Base-by-base conservation (phyloP, 2,329 filamentous ascomycete species). In the Xylariaceae sp. region DNA sequence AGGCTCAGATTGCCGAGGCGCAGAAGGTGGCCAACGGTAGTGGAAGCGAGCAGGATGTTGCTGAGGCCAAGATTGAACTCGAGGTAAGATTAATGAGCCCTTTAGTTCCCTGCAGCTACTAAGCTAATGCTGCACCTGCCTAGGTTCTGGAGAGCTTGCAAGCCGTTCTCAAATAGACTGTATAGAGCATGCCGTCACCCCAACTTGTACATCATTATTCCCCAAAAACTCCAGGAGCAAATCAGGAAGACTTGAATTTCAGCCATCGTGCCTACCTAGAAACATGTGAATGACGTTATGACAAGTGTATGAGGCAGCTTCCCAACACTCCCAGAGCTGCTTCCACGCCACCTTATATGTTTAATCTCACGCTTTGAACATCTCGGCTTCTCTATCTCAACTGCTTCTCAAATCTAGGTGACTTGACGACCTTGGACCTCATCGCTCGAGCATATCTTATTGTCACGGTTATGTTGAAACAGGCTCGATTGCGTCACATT, bases 21-120 rank as follows among this genome's bases (percentile, higher is more conserved):
- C 90, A 96, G 78, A 97, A 97, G 86, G 87, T 97, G 70, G 91
- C 87, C 66, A 85, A 77, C 73, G 94, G 94, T 69, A 85, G 80
- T 70, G 94, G 93, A 69, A 97, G 90, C 75, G 94, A 97, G 84
- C 87, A 91, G 78, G 94, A 97, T 70, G 89, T 97, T 76, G 93
- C 93, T 61, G 94, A 99, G 85, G 94, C 94, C 63, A 97, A 97
- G 85, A 93, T 99, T 73, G 93, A 97, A 83, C 78, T 99, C 65
- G 94, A 99, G 90, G 93, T 96, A 76, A 71, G 72, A 17, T 31
- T 34, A 10, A 40, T 39, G 44, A 41, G 45, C 41, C 55, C 16
- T 49, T 40, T 31, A 11, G n/a, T 28, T 10, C 19, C 16, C 41
- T 39, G n/a, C 2, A 12, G 12, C 10, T 50, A 2, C 31, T 18